phyloP scores from a whole-genome alignment of 2,329 filamentous ascomycete genomes.

The Colletotrichum tanaceti region DNA sequence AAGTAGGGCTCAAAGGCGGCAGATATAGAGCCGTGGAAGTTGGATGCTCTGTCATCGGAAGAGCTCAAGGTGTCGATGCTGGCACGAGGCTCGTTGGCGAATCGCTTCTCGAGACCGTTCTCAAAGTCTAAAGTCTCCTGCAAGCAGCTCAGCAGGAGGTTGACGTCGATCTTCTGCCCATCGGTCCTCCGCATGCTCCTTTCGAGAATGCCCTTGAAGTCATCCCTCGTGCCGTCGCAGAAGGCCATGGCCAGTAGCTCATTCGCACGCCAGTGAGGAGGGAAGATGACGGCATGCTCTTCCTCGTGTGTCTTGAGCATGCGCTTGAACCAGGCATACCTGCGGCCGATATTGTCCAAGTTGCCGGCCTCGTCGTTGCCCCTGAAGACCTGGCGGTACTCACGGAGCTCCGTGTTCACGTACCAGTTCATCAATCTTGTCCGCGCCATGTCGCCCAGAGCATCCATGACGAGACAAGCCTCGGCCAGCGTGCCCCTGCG shows the following conservation, averaged over 20 bases:
- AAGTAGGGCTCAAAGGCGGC: conserved; percentile 98
- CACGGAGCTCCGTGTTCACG: conserved; percentile 93
- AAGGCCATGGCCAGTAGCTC: conserved; percentile 92
- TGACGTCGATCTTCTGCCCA: conserved; percentile 87
- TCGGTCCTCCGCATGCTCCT: conserved; percentile 83
- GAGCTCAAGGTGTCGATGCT: conserved; percentile 93
- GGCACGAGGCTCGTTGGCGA: conserved; percentile 76
- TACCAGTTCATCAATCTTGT: conserved; percentile 93
- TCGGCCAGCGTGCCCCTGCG: conserved; percentile 81
- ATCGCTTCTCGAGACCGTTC: conserved; percentile 86
- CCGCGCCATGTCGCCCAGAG: conserved; percentile 87
- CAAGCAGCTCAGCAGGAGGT: conserved; percentile 85
- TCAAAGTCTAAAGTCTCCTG: conserved; percentile 98
- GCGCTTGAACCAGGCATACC: conserved; percentile 96
- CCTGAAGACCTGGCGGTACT: conserved; percentile 95
- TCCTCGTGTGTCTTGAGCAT: conserved; percentile 97
- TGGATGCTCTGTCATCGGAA: conserved; percentile 77
- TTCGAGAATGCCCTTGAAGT: conserved; percentile 93
- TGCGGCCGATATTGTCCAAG: conserved; percentile 92
- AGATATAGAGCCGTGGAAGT: conserved; percentile 91
- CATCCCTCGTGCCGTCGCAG: conserved; percentile 94
- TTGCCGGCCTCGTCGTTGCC: conserved; percentile 97
- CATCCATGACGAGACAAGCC: conserved; percentile 93
- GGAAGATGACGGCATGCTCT: conserved; percentile 90
- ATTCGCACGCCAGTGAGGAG: conserved; percentile 86